A percentile compares a stretch with the other conserved stretches of the same genome.
Evolutionary conservation across 768 basidiomycete genomes (phyloP).

Genomic region (Amanita exitialis): DNA sequence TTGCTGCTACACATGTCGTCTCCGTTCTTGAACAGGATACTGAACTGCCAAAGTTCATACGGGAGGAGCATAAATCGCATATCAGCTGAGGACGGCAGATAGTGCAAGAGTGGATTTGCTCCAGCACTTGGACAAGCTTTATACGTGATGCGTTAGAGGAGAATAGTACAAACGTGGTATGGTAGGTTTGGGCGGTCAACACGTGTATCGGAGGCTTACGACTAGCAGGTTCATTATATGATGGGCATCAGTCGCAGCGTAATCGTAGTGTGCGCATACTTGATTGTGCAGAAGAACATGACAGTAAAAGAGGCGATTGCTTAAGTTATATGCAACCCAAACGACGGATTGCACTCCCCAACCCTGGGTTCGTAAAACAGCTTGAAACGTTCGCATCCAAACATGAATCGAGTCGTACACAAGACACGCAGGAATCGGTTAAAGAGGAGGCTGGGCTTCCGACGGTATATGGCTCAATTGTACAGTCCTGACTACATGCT

Average conservation of each 20-base stretch:
- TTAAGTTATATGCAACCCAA: conserved; percentile 42
- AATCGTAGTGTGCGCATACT: conserved; percentile 68
- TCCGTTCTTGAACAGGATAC: conserved; percentile 49
- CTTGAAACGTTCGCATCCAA: conserved; percentile 28
- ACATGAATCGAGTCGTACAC: conserved; percentile 11
- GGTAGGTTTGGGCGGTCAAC: conserved; percentile 21
- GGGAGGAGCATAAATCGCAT: conserved; percentile 33
- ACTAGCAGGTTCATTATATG: conserved; percentile 60
- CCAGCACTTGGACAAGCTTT: too few relatives aligned
- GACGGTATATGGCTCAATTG: neutral
- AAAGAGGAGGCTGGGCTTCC: neutral
- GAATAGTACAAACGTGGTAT: conserved; percentile 35
- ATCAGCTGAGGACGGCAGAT: conserved; percentile 20
- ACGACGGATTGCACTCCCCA: conserved; percentile 55
- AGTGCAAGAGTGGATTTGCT: too few relatives aligned
- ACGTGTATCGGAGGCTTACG: neutral
- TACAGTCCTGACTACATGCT: neutral
- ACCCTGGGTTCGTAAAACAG: conserved; percentile 57
- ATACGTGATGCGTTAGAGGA: conserved; percentile 4
- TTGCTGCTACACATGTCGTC: conserved; percentile 69
- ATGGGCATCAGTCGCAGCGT: conserved; percentile 70
- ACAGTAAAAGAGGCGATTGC: conserved; percentile 40
- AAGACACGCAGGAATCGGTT: conserved; percentile 4
- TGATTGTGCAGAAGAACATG: conserved; percentile 46
- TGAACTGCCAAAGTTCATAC: conserved; percentile 33